Percentiles rank a stretch among this genome's conserved stretches.
phyloP scores from a whole-genome alignment of 352 stramenopile species.

The Pythium grandisporangium region DNA sequence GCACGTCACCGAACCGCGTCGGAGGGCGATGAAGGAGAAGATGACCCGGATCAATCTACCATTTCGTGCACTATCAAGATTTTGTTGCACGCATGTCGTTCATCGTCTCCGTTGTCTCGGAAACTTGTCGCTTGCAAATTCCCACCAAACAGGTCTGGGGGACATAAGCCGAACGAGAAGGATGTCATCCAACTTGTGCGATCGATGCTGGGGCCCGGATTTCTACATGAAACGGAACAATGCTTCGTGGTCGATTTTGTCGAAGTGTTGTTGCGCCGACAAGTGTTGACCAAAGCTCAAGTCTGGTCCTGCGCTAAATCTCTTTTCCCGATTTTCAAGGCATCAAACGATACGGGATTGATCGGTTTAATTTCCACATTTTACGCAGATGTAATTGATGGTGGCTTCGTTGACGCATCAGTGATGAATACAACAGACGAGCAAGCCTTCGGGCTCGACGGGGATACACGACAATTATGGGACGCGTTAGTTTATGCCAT shows the following conservation, averaged over 20 bases:
- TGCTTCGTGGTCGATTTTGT: slow-evolving; percentile 64
- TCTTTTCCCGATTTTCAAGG: slow-evolving; percentile 32
- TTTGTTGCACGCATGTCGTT: slow-evolving; percentile 47
- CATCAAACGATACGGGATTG: slow-evolving; percentile 22
- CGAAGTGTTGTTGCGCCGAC: slow-evolving; percentile 43
- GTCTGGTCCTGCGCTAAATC: slow-evolving; percentile 39
- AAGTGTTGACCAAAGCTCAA: slow-evolving; percentile 33
- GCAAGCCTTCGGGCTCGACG: slow-evolving; percentile 3
- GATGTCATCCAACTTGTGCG: slow-evolving; percentile 42
- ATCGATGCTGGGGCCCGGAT: slow-evolving; percentile 13
- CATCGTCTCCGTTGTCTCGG: slow-evolving; percentile 50
- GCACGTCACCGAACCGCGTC: slow-evolving; percentile 3
- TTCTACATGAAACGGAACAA: slow-evolving; percentile 34
- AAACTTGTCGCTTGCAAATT: slow-evolving; percentile 30
- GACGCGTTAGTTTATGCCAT: slow-evolving; percentile 35
- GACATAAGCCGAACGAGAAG: slow-evolving; percentile 1
- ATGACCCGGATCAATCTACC: slow-evolving; percentile 58
- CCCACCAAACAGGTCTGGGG: slow-evolving; percentile 10
- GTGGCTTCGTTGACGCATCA: slow-evolving; percentile 27
- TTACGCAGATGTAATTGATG: slow-evolving; percentile 55
- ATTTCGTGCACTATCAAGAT: slow-evolving; percentile 72
- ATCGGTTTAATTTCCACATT: slow-evolving; percentile 51
- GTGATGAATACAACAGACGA: slow-evolving; percentile 13
- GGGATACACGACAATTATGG: slow-evolving; percentile 29
- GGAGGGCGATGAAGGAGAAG: slow-evolving; percentile 20